A percentile compares a stretch with the other conserved stretches of the same genome.
Evolutionary conservation across 148 eudicot genomes (phyloP).

Genomic region (Chenopodium berlandieri): DNA sequence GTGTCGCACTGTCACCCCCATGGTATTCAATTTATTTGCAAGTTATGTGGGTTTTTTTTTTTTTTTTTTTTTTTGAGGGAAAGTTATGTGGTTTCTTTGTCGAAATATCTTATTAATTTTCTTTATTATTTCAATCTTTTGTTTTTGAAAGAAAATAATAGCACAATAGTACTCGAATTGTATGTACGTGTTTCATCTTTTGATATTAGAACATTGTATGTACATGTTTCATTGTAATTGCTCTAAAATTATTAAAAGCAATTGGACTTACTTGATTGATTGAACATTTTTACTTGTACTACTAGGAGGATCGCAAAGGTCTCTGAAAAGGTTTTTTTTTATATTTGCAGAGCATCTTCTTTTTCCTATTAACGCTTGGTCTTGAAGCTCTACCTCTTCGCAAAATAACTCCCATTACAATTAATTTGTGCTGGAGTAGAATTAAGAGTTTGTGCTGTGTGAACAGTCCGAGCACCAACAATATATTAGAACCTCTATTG

Average conservation of each 20-base stretch:
- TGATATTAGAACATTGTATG: background rate
- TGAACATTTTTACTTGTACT: conserved; percentile 1
- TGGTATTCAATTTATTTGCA: background rate
- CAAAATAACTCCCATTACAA: conserved; percentile 34
- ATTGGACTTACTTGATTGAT: background rate
- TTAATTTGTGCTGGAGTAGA: conserved; percentile 42
- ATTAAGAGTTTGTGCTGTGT: conserved; percentile 26
- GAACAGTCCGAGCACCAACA: conserved; percentile 28
- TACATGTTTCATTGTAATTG: too few species aligned
- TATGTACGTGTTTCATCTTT: background rate
- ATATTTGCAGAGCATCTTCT: conserved; percentile 58
- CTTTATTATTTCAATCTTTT: background rate
- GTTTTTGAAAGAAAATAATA: background rate
- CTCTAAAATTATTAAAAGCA: background rate
- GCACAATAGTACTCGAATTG: background rate
- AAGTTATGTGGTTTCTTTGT: background rate
- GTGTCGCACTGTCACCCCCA: too few species aligned
- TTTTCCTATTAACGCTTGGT: conserved; percentile 73
- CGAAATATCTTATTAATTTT: background rate
- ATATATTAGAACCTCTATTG: conserved; percentile 66
- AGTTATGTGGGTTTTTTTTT: background rate
- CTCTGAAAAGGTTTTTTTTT: background rate
- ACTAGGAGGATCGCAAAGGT: background rate
- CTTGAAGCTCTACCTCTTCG: conserved; percentile 64
- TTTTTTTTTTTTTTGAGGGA: too few species aligned